phyloP scores from a whole-genome alignment of 2,329 filamentous ascomycete species.

The Rhexocercosporidium sp. region DNA sequence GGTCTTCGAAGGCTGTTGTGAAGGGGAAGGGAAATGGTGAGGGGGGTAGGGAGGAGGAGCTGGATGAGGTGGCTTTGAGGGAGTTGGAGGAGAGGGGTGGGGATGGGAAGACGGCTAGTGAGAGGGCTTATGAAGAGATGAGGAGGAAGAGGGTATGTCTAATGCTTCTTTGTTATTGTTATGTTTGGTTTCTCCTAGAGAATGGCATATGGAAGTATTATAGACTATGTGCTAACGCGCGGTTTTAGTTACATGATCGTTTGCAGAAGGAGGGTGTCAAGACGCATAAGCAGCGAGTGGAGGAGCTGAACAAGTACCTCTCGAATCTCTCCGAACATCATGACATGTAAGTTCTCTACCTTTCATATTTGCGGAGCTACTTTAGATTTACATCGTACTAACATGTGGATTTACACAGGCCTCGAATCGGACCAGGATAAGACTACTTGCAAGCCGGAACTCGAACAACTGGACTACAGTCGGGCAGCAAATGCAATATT shows the following conservation, averaged over 20 bases:
- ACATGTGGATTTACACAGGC: slow-evolving; percentile 14
- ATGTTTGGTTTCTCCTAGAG: neutral
- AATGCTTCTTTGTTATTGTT: slow-evolving; percentile 10
- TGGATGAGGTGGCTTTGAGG: slow-evolving; percentile 36
- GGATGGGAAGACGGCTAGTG: slow-evolving; percentile 78
- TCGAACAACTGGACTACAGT: neutral
- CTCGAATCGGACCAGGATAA: slow-evolving; percentile 33
- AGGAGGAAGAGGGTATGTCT: slow-evolving; percentile 76
- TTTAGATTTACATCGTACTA: neutral
- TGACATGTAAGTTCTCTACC: slow-evolving; percentile 68
- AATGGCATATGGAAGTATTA: neutral
- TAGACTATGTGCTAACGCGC: neutral
- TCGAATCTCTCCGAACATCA: slow-evolving; percentile 95
- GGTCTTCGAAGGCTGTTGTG: slow-evolving; percentile 13
- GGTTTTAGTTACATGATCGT: slow-evolving; percentile 74
- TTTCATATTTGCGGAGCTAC: neutral
- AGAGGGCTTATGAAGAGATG: slow-evolving; percentile 80
- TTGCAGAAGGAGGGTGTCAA: slow-evolving; percentile 82
- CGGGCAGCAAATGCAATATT: neutral
- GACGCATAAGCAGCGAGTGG: slow-evolving; percentile 95
- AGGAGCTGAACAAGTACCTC: slow-evolving; percentile 93
- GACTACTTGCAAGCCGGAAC: neutral
- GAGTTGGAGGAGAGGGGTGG: slow-evolving; percentile 42
- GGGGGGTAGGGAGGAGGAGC: slow-evolving; percentile 36
- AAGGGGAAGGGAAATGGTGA: neutral